Conservation (phyloP, 176 grass and related monocot genomes). For the Cocos nucifera region DNA sequence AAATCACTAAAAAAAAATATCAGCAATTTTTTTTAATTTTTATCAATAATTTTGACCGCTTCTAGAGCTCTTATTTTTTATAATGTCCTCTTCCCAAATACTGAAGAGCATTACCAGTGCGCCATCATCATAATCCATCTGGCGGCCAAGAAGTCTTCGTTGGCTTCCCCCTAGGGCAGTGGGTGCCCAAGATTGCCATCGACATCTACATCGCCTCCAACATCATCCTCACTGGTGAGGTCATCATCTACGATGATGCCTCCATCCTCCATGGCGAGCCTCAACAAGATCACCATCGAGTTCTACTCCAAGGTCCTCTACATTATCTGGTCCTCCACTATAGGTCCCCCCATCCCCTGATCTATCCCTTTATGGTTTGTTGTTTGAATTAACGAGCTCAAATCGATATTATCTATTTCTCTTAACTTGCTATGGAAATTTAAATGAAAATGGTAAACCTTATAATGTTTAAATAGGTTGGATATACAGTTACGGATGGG, state of each 20-base stretch:
- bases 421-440: constrained; percentile 5
- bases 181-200: constrained; percentile 77
- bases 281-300: constrained; percentile 60
- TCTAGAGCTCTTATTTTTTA: no score
- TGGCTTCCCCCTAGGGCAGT: constrained; percentile 44
- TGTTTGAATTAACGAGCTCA: no score
- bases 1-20: no score
- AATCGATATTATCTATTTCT: neutral
- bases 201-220: constrained; percentile 87
- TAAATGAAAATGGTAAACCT: neutral
- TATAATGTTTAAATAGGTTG: neutral
- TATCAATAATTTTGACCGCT: no score
- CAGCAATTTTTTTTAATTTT: no score
- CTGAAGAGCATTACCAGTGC: no score
- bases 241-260: constrained; percentile 77
- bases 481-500: no score
- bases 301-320: constrained; percentile 53
- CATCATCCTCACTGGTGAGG: constrained; percentile 74
- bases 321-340: constrained; percentile 64
- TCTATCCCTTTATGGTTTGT: neutral
- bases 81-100: no score
- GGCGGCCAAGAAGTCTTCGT: no score
- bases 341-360: constrained; percentile 30
- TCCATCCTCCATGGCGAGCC: constrained; percentile 79
- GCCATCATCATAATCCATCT: no score